Evolutionary conservation across 2,329 filamentous ascomycete genomes (phyloP), one percentile per base, ranked within the genome.

Genomic region (Colletotrichum eremochloae): DNA sequence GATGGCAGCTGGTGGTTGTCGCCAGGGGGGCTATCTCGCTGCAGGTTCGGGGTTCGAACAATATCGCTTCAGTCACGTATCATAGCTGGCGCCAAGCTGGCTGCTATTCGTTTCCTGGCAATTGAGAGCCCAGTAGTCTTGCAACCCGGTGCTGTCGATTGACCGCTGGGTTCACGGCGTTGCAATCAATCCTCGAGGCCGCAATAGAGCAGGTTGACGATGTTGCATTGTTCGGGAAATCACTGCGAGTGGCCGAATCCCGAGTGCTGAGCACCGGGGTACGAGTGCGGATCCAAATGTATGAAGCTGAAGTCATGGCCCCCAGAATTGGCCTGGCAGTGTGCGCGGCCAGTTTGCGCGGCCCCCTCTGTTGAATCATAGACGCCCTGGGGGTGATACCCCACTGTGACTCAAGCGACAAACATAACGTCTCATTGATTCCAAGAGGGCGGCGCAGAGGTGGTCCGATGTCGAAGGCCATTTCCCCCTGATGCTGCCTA

Each of bases 321-420:
- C 42, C 14, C 29, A 36, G 36, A 50, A 52, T 11, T 50, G 60
- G 67, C 60, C 70, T 72, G 60, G 67, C 70, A 61, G 60, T 72
- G 53, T 70, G 66, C 70, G 60, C 66, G 70, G 61, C 67, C 70
- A 42, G 46, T 66, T 72, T 52, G 53, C 20, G 62, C 56, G 40
- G 29, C 36, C 20, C 44, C 36, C 29, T 69, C 24, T 44, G 40
- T 58, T 61, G 40, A 36, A 60, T 56, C 38, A 56, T 60, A 70
- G 31, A 33, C 53, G 14, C 53, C 60, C 36, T 31, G 42, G 66
- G 66, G 57, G 31, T 48, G 60, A 52, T 52, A 36, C 36, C 24
- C 48, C 24, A 36, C 11, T 42, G 64, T 36, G 65, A 58, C 15
- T 61, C 60, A 65, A 65, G 67, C 24, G 53, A 42, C 42, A 38